phyloP scores from a whole-genome alignment of 257 asterid species.

The Primulina eburnea region DNA sequence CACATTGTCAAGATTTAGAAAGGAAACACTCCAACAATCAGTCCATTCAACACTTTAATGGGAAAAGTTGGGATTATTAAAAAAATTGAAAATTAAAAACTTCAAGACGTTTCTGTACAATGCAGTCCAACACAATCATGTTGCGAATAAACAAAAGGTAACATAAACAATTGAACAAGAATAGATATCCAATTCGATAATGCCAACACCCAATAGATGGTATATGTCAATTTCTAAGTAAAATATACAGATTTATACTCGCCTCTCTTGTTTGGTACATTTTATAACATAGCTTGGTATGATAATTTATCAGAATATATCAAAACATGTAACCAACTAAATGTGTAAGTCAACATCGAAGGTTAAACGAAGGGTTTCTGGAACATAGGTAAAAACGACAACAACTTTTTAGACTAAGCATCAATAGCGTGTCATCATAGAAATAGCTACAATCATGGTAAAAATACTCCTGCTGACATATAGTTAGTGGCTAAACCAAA shows the following conservation, averaged over 20 bases:
- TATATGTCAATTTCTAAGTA: background rate
- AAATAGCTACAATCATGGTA: background rate
- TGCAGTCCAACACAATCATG: background rate
- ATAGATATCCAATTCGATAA: background rate
- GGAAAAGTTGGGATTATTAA: background rate
- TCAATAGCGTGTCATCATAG: background rate
- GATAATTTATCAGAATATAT: background rate
- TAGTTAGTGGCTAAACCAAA: background rate
- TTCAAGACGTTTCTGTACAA: background rate
- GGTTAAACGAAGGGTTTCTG: background rate
- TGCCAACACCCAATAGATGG: background rate
- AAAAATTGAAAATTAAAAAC: background rate
- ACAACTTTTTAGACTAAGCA: background rate
- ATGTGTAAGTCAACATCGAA: background rate
- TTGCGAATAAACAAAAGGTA: background rate
- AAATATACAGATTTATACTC: background rate
- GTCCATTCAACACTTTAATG: background rate
- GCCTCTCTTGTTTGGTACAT: constrained; percentile 2
- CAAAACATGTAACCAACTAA: too few species aligned
- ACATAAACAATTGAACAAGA: background rate
- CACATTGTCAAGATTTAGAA: background rate
- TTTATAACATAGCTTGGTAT: background rate
- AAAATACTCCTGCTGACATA: background rate
- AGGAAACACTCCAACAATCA: background rate
- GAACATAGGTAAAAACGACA: background rate